Conservation (phyloP, 2,329 filamentous ascomycete genomes). For the Stylonectria norvegica region DNA sequence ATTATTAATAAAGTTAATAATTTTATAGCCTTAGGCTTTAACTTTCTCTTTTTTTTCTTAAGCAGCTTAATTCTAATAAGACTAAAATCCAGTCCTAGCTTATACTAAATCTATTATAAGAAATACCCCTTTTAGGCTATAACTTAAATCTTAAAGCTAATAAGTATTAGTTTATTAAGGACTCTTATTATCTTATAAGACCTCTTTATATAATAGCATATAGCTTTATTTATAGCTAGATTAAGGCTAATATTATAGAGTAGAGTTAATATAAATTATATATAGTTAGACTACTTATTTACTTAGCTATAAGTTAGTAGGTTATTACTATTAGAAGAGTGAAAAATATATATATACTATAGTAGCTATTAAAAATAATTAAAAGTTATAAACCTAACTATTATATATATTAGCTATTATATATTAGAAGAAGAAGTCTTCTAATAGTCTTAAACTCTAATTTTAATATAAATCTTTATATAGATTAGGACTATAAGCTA, state of each 20-base stretch:
- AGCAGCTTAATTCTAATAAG: background rate
- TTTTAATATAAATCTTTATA: conserved; percentile 6
- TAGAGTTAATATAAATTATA: background rate
- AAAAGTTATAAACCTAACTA: conserved; percentile 1
- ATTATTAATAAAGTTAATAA: too few species aligned
- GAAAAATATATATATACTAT: background rate
- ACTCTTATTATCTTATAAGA: conserved; percentile 3
- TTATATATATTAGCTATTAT: background rate
- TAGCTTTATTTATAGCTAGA: conserved; percentile 3
- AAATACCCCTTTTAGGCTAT: conserved; percentile 4
- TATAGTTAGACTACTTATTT: conserved; percentile 3
- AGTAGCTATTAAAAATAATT: background rate
- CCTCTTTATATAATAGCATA: background rate
- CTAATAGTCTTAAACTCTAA: conserved; percentile 1
- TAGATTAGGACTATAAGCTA: conserved; percentile 7
- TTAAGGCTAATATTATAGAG: background rate
- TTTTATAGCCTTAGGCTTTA: too few species aligned
- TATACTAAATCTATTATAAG: conserved; percentile 4
- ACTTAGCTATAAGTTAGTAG: background rate
- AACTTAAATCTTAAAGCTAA: conserved; percentile 4
- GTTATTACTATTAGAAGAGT: background rate
- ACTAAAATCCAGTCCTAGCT: background rate
- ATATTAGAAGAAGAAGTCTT: background rate
- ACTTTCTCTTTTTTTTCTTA: too few species aligned
- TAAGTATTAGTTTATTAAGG: background rate